Base-by-base conservation (phyloP, 805 yeast species). In the Zygoascus bituminiphila region DNA sequence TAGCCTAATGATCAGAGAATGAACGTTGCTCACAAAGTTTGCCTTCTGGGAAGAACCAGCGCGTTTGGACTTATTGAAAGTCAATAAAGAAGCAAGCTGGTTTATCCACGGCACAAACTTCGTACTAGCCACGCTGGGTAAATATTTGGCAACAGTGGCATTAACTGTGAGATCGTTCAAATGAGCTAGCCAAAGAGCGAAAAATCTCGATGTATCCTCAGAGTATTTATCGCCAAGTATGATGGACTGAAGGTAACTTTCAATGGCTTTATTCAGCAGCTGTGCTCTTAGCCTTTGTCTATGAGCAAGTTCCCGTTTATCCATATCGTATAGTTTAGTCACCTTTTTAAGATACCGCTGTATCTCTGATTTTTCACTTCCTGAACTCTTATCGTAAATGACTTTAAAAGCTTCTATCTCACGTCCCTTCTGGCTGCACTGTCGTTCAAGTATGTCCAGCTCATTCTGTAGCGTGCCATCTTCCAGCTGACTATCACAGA, bases 101-200 rank as follows among this genome's bases (percentile, higher is more conserved):
- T 83, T 81, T 33, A 82, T 71, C 96, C 97, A 89, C 0, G 88
- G 77, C 4, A 86, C 70, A 46, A 88, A 76, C 55, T 81, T 81
- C 58, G 71, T 69, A 12, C 76, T 70, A 0, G 94, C 84, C 17
- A 86, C 64, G 0, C 45, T 43, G 0, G 58, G 45, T 2, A 82
- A 57, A 4, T 68, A 65, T 1, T 60, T 55, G 12, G 57, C 57
- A 8, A 84, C 67, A 7, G 65, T 55, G 2, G 48, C 51, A 53
- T 78, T 81, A 4, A 84, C 65, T 0, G 58, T 62, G 1, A 63
- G 72, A 29, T 71, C 70, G 5, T 62, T 60, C 2, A 79, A 71
- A 54, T 78, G 74, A 51, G 82, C 84, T 36, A 91, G 70, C 95
- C 97, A 91, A 9, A 91, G 62, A 0, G 89, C 84, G 62, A 89